Evolutionary conservation across 2,329 filamentous ascomycete genomes (phyloP), one percentile per base, ranked within the genome.

Genomic region (Diaporthe sp.): DNA sequence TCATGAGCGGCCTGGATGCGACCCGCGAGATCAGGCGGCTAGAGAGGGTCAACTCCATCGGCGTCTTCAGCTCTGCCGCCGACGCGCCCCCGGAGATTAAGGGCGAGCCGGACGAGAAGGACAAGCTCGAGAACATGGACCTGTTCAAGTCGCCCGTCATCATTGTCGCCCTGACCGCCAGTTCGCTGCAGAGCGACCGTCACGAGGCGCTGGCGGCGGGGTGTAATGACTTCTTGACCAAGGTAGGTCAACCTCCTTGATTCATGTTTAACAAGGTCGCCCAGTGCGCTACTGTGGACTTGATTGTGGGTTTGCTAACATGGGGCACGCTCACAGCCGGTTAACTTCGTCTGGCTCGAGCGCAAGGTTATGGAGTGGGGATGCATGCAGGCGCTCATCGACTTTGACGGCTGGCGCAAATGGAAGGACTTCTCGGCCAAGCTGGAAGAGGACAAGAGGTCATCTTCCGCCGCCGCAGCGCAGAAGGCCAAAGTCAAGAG

Each of bases 321-420:
- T 13, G 19, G 55, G 4, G 31, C 46, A 58, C 81, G 98, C 22
- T 19, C 49, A 58, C 81, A 98, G 95, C 97, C 97, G 28, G 96
- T 99, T 79, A 98, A 98, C 83, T 98, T 98, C 82, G 94, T 97
- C 76, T 99, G 96, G 96, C 91, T 99, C 37, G 95, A 98, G 83
- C 92, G 96, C 75, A 99, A 99, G 84, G 96, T 98, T 79, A 98
- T 97, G 86, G 97, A 99, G 88, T 99, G 97, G 97, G 97, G 97
- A 74, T 98, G 97, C 87, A 99, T 99, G 97, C 97, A 98, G 87
- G 97, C 97, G 13, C 89, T 99, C 34, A 98, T 99, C 81, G 97
- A 99, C 86, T 98, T 97, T 82, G 96, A 98, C 83, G 97, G 97
- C 77, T 99, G 97, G 97, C 92, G 96, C 73, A 95, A 95, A 84